Conservation (phyloP, 2,329 filamentous ascomycete genomes). For the Cryphonectria naterciae region DNA sequence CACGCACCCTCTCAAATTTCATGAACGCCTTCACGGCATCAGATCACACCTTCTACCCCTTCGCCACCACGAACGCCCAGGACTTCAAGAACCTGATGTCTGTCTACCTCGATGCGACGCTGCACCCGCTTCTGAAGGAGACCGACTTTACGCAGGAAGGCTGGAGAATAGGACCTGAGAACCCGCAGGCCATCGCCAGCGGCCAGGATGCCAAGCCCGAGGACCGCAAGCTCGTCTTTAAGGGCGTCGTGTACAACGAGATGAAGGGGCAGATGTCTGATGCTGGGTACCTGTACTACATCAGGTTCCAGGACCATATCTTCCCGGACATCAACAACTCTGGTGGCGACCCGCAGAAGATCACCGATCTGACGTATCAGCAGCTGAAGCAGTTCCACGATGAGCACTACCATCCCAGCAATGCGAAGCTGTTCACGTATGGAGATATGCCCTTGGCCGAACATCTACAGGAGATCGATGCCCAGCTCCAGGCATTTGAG, state of each 20-base stretch:
- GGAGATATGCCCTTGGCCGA: constrained; percentile 86
- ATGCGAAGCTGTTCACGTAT: constrained; percentile 94
- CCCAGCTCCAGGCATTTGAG: constrained; percentile 74
- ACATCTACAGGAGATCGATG: constrained; percentile 79
- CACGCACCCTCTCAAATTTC: constrained; percentile 96
- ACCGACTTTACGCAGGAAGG: constrained; percentile 96
- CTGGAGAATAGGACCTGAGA: constrained; percentile 93
- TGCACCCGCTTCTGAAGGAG: constrained; percentile 85
- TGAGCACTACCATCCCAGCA: constrained; percentile 95
- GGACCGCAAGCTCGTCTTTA: constrained; percentile 81
- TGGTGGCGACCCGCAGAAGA: constrained; percentile 93
- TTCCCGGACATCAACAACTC: constrained; percentile 96
- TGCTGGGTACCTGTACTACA: constrained; percentile 94
- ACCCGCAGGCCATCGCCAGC: constrained; percentile 64
- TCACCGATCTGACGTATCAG: constrained; percentile 91
- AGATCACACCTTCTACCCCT: constrained; percentile 96
- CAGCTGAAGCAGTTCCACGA: constrained; percentile 87
- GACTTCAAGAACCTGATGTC: constrained; percentile 96
- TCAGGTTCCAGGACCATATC: constrained; percentile 91
- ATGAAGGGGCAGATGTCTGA: constrained; percentile 99
- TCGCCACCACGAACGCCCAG: constrained; percentile 93
- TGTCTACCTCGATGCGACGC: constrained; percentile 92
- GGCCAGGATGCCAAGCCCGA: constrained; percentile 52
- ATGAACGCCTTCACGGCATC: constrained; percentile 99
- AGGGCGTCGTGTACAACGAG: constrained; percentile 98